A percentile compares a stretch with the other conserved stretches of the same genome.
Conservation (phyloP, 2,329 filamentous ascomycete genomes). For the Rosellinia necatrix region DNA sequence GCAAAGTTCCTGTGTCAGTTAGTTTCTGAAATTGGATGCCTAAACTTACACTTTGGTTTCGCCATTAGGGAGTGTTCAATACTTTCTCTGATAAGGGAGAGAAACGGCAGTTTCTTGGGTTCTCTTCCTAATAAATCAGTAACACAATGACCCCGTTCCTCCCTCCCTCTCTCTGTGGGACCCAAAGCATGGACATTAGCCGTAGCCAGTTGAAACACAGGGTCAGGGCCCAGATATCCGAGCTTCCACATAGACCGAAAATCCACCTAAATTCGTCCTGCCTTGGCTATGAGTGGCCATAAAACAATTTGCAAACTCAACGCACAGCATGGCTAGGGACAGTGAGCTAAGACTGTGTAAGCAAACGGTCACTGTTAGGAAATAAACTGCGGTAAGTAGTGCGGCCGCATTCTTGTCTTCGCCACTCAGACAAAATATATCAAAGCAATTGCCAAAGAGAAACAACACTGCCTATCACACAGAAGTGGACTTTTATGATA, state of each 20-base stretch:
- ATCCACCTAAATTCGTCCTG: background rate
- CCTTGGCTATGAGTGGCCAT: background rate
- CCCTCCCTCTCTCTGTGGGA: slow-evolving; percentile 2
- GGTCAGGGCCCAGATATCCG: slow-evolving; percentile 1
- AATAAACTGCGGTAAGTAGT: background rate
- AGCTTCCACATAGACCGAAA: background rate
- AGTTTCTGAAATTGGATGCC: background rate
- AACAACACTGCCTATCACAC: too few species aligned
- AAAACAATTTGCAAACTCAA: slow-evolving; percentile 4
- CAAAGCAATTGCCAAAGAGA: too few species aligned
- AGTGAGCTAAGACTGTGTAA: slow-evolving; percentile 1
- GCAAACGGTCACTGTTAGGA: slow-evolving; percentile 1
- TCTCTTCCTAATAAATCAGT: background rate
- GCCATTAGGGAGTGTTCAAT: background rate
- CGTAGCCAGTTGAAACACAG: slow-evolving; percentile 17
- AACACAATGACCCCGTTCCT: background rate
- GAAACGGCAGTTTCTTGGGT: background rate
- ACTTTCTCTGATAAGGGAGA: background rate
- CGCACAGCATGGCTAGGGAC: background rate
- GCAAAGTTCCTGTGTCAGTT: background rate
- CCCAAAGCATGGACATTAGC: slow-evolving; percentile 5
- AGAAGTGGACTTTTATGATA: too few species aligned
- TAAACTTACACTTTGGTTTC: slow-evolving; percentile 5
- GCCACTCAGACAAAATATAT: background rate
- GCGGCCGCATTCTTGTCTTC: background rate